Percentiles rank a stretch among this genome's conserved stretches.
These are phyloP conservation scores for Trichosporon faecale DNA, from an alignment of 1,284 basidiomycete species.

Conservation along the genomic window DNA sequence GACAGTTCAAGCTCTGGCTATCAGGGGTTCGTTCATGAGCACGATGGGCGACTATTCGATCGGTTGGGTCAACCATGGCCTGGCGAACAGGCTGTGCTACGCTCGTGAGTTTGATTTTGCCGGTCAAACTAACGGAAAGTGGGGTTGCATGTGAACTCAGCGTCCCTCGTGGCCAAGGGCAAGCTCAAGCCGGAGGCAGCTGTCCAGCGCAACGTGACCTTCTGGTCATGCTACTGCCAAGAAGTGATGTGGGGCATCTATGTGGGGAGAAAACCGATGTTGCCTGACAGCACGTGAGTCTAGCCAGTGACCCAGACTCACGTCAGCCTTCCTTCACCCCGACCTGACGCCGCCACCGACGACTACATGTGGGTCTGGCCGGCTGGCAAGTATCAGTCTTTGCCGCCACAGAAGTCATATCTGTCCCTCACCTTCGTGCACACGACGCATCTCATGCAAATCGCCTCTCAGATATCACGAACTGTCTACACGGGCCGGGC, in stretches of 20 bases:
- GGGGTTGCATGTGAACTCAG: conserved; percentile 31
- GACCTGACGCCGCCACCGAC: conserved; percentile 28
- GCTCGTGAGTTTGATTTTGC: conserved; percentile 26
- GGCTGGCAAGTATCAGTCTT: neutral
- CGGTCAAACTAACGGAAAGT: conserved; percentile 17
- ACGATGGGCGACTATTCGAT: conserved; percentile 42
- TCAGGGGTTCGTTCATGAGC: conserved; percentile 62
- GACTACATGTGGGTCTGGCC: conserved; percentile 28
- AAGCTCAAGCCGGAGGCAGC: conserved; percentile 24
- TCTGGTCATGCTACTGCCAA: conserved; percentile 36
- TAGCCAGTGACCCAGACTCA: neutral
- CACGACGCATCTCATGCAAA: conserved; percentile 16
- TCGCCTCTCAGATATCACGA: conserved; percentile 14
- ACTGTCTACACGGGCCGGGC: conserved; percentile 12
- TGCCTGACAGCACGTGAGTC: conserved; percentile 29
- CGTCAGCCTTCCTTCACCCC: conserved; percentile 23
- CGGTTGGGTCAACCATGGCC: conserved; percentile 33
- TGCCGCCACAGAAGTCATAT: conserved; percentile 16
- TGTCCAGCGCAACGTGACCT: conserved; percentile 30
- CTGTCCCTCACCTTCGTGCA: conserved; percentile 19
- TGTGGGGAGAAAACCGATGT: conserved; percentile 30
- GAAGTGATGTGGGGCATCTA: conserved; percentile 37
- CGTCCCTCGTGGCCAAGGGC: conserved; percentile 24
- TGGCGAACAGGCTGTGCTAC: conserved; percentile 28
- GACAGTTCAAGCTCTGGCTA: conserved; percentile 60